Percentiles rank a stretch among this genome's conserved stretches.
These are phyloP conservation scores for Hygrophoropsis aurantiaca DNA, from an alignment of 768 basidiomycete genomes.

Conservation along the genomic window DNA sequence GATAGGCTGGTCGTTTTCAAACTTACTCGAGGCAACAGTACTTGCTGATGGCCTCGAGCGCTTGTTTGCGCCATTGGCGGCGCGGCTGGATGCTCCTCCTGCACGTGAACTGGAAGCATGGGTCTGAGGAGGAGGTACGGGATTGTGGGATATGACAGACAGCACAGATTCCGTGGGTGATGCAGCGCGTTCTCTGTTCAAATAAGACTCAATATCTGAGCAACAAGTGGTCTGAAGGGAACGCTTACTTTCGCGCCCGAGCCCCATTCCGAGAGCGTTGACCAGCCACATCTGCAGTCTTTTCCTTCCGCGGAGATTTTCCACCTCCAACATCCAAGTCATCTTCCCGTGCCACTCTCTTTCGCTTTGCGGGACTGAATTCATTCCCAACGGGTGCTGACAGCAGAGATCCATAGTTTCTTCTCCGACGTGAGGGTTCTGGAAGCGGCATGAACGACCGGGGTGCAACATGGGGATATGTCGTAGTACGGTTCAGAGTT, in stretches of 20 bases:
- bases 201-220: constrained; percentile 1
- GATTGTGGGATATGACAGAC: constrained; percentile 68
- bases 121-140: constrained; percentile 33
- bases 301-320: constrained; percentile 68
- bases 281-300: constrained; percentile 39
- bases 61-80: constrained; percentile 36
- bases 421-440: constrained; percentile 65
- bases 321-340: constrained; percentile 51
- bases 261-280: constrained; percentile 52
- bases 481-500: constrained; percentile 58
- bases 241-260: constrained; percentile 60
- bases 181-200: constrained; percentile 57
- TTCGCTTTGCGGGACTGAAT: constrained; percentile 65
- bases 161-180: constrained; percentile 76
- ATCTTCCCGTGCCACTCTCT: constrained; percentile 60
- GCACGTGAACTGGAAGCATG: constrained; percentile 25
- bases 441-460: constrained; percentile 67
- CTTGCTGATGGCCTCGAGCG: constrained; percentile 29
- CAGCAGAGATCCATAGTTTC: constrained; percentile 57
- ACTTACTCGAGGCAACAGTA: constrained; percentile 37
- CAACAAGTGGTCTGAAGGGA: not conserved
- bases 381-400: constrained; percentile 47
- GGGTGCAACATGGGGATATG: constrained; percentile 74
- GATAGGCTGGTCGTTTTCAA: constrained; percentile 41
- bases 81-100: constrained; percentile 30